A percentile compares a stretch with the other conserved stretches of the same genome.
Evolutionary conservation across 164 flowering plant genomes (phyloP).

Genomic region (Chloranthus sessilifolius): DNA sequence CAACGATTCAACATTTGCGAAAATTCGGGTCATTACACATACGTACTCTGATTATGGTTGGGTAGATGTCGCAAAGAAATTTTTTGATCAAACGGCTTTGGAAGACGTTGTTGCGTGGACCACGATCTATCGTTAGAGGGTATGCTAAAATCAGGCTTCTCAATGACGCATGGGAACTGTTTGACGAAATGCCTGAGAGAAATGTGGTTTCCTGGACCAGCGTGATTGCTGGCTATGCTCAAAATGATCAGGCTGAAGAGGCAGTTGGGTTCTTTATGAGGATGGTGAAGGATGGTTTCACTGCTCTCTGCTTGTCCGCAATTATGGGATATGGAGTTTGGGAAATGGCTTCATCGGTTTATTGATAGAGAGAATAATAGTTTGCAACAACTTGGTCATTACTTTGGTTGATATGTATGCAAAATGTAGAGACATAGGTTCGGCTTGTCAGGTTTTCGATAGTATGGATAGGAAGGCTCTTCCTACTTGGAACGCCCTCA

Average conservation of each 20-base stretch:
- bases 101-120: constrained; percentile 11
- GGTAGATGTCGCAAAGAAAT: neutral
- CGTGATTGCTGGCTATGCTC: too few relatives aligned
- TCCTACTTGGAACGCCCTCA: too few relatives aligned
- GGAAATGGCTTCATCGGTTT: too few relatives aligned
- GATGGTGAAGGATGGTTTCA: constrained; percentile 10
- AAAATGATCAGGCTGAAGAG: constrained; percentile 5
- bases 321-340: constrained; percentile 8
- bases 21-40: too few relatives aligned
- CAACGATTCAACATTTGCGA: too few relatives aligned
- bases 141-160: constrained; percentile 7
- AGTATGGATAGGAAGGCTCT: too few relatives aligned
- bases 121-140: too few relatives aligned
- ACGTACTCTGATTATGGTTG: constrained; percentile 4
- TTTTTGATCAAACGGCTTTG: constrained; percentile 5
- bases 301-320: constrained; percentile 11
- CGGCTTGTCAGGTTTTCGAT: neutral
- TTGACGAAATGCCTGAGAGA: too few relatives aligned
- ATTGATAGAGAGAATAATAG: constrained; percentile 2
- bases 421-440: constrained; percentile 17
- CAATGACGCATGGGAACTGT: constrained; percentile 3
- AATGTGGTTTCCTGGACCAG: too few relatives aligned
- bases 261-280: constrained; percentile 14
- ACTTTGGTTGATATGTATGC: constrained; percentile 15
- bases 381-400: constrained; percentile 8